Evolutionary conservation across 2,329 filamentous ascomycete genomes (phyloP).

Genomic region (Aspergillus caelatus): DNA sequence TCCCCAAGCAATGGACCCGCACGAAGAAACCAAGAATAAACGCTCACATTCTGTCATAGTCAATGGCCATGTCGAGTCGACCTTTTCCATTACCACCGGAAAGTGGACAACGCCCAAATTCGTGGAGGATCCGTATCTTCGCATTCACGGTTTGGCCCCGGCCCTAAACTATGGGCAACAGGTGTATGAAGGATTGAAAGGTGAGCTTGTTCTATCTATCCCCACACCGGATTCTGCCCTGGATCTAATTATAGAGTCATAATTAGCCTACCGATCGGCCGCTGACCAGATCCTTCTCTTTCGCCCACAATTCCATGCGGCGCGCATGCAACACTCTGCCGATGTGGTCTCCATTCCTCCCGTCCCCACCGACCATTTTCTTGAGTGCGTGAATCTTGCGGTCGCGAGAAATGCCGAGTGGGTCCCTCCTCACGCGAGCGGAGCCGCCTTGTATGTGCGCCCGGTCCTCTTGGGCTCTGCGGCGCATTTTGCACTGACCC

Average conservation of each 20-base stretch:
- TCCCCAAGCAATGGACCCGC: no score
- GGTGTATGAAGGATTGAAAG: constrained; percentile 58
- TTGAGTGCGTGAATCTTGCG: constrained; percentile 12
- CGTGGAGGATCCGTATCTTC: constrained; percentile 55
- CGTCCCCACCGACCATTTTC: constrained; percentile 32
- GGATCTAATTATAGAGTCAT: background rate
- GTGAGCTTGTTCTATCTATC: constrained; percentile 5
- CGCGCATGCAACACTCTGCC: constrained; percentile 31
- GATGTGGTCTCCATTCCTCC: constrained; percentile 34
- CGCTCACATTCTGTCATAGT: background rate
- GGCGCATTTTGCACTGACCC: constrained; percentile 26
- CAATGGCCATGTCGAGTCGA: constrained; percentile 4
- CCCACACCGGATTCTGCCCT: background rate
- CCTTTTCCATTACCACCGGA: background rate
- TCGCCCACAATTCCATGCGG: constrained; percentile 33
- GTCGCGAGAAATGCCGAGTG: constrained; percentile 5
- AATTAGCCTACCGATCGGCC: constrained; percentile 20
- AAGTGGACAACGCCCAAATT: constrained; percentile 55
- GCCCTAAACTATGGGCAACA: constrained; percentile 58
- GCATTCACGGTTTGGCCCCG: constrained; percentile 58
- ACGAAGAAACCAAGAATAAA: background rate
- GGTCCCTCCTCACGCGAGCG: constrained; percentile 21
- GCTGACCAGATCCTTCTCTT: constrained; percentile 35
- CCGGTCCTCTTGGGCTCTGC: constrained; percentile 37
- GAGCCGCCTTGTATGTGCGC: constrained; percentile 39